Percentiles rank a stretch among this genome's conserved stretches.
These are phyloP conservation scores for Astrothelium macrocarpum DNA, from an alignment of 495 filamentous ascomycete species.

Conservation along the genomic window DNA sequence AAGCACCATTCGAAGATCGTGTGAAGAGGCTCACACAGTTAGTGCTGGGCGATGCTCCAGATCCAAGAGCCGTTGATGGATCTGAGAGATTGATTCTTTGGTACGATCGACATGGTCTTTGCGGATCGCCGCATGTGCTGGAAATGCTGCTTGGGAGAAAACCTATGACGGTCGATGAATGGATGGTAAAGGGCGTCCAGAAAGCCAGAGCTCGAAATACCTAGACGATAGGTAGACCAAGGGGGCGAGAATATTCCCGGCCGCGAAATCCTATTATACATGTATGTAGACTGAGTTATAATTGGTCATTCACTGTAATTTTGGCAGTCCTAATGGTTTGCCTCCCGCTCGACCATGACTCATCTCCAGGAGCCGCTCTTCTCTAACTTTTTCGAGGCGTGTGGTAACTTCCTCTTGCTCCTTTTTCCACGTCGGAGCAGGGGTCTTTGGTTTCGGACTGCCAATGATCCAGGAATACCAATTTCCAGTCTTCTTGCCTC, in stretches of 20 bases:
- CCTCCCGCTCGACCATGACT: background rate
- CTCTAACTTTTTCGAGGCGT: background rate
- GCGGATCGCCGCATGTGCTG: constrained; percentile 31
- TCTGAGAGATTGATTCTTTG: constrained; percentile 28
- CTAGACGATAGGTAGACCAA: background rate
- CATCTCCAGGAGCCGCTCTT: background rate
- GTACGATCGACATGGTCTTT: constrained; percentile 27
- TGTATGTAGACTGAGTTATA: background rate
- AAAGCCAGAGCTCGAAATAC: background rate
- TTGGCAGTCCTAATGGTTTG: background rate
- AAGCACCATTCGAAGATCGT: constrained; percentile 8
- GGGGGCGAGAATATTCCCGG: background rate
- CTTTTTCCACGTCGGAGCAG: background rate
- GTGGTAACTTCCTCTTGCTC: background rate
- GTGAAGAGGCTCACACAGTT: constrained; percentile 9
- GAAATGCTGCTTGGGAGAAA: constrained; percentile 30
- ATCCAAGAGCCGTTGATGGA: constrained; percentile 19
- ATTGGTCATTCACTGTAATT: background rate
- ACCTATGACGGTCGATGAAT: constrained; percentile 12
- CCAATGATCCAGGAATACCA: background rate
- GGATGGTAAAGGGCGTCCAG: constrained; percentile 6
- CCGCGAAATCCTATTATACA: too few relatives aligned
- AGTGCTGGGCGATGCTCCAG: constrained; percentile 10
- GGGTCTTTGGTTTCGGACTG: background rate
- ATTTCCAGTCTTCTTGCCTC: background rate